A percentile compares a stretch with the other conserved stretches of the same genome.
phyloP scores from a whole-genome alignment of 176 grass and related monocot genomes.

The Avena atlantica region DNA sequence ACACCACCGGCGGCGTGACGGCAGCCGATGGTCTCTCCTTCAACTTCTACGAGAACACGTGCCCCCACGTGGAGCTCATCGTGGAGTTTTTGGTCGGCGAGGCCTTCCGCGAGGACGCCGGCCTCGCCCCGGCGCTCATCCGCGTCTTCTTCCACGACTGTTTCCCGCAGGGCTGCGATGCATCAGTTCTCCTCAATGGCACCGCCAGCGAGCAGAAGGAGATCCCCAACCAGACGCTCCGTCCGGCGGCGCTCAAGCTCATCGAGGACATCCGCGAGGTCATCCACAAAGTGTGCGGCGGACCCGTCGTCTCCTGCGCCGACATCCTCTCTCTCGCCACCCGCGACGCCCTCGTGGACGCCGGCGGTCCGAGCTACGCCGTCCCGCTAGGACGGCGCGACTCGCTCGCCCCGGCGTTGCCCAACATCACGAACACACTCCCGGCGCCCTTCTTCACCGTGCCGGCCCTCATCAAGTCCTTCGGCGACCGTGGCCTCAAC shows the following conservation, averaged over 20 bases:
- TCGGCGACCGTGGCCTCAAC: constrained; percentile 21
- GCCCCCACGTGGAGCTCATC: constrained; percentile 48
- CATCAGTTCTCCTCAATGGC: neutral
- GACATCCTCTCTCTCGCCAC: constrained; percentile 77
- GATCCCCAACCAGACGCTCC: constrained; percentile 35
- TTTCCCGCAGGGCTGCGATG: too few species aligned
- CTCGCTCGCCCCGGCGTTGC: neutral
- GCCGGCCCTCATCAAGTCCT: neutral
- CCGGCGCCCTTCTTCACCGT: constrained; percentile 25
- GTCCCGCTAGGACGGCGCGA: constrained; percentile 52
- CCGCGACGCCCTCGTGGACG: constrained; percentile 40
- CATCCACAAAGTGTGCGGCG: constrained; percentile 32
- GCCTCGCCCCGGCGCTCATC: constrained; percentile 53
- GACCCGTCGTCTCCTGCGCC: constrained; percentile 62
- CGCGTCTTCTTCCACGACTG: constrained; percentile 69
- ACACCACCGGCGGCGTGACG: neutral
- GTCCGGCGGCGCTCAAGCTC: constrained; percentile 18
- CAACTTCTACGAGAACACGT: constrained; percentile 47
- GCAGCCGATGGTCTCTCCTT: constrained; percentile 21
- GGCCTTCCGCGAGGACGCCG: constrained; percentile 32
- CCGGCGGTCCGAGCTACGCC: constrained; percentile 35
- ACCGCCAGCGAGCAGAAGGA: constrained; percentile 20
- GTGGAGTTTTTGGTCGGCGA: constrained; percentile 28
- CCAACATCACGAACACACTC: neutral
- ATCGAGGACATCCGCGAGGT: constrained; percentile 45